Percentiles rank a stretch among this genome's conserved stretches.
phyloP scores from a whole-genome alignment of 2,329 filamentous ascomycete genomes.

The Colletotrichum sp. region DNA sequence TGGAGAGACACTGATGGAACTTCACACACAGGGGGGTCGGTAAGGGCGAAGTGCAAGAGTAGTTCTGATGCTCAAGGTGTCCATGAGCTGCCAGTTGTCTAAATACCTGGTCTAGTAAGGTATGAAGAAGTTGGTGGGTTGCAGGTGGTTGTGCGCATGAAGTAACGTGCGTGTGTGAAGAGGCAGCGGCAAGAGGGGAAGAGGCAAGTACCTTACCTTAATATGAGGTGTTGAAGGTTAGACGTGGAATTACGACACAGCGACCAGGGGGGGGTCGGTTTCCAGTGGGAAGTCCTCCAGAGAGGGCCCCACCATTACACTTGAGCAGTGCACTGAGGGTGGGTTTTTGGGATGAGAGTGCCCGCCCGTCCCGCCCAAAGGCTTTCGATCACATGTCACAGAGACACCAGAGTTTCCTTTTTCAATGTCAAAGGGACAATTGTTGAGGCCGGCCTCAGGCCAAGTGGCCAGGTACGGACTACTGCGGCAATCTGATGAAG shows the following conservation, averaged over 20 bases:
- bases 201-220: not conserved
- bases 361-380: constrained; percentile 7
- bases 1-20: not conserved
- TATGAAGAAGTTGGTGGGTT: not conserved
- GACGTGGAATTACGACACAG: constrained; percentile 13
- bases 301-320: not conserved
- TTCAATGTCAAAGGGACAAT: not conserved
- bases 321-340: not conserved
- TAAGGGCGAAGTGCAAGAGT: constrained; percentile 16
- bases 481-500: not conserved
- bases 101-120: not conserved
- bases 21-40: constrained; percentile 20
- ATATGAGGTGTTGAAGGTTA: not conserved
- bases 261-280: constrained; percentile 2
- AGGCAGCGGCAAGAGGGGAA: not conserved
- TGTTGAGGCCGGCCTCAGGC: not conserved
- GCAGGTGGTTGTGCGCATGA: not conserved
- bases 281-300: not conserved
- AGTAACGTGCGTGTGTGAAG: not conserved
- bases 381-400: constrained; percentile 1
- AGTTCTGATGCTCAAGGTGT: constrained; percentile 14
- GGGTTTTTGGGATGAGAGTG: not conserved
- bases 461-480: not conserved
- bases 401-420: not conserved
- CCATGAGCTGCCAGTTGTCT: constrained; percentile 17